These are phyloP conservation scores for Mortierella antarctica DNA, from an alignment of 192 early-diverging fungal genomes.

Conservation along the genomic window DNA sequence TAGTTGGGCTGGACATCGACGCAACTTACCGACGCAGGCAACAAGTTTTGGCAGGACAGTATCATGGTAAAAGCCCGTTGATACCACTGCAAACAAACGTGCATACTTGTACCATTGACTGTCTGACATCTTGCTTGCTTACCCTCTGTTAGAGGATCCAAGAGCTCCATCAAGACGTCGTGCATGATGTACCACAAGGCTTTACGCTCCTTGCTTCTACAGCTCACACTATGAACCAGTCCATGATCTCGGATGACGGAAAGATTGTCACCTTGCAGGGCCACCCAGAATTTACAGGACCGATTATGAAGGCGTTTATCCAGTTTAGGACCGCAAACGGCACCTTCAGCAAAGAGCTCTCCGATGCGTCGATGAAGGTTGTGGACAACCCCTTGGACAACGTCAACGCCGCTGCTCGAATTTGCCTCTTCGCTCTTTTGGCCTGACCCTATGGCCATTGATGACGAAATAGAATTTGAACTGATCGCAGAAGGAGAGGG, in stretches of 20 bases:
- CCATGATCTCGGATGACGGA: constrained; percentile 65
- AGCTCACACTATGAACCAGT: constrained; percentile 66
- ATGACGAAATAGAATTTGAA: constrained; percentile 7
- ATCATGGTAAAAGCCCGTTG: constrained; percentile 17
- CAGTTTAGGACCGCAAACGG: constrained; percentile 40
- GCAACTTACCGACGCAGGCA: constrained; percentile 51
- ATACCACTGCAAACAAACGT: neutral
- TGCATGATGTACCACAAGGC: constrained; percentile 66
- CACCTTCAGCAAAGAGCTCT: constrained; percentile 45
- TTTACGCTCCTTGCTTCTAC: constrained; percentile 70
- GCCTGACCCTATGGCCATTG: neutral
- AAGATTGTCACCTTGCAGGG: constrained; percentile 74
- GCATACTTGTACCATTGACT: neutral
- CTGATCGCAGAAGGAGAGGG: neutral
- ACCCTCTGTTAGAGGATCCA: constrained; percentile 56
- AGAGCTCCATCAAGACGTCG: constrained; percentile 78
- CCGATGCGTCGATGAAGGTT: constrained; percentile 18
- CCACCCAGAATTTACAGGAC: constrained; percentile 74
- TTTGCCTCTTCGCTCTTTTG: constrained; percentile 10
- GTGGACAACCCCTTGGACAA: constrained; percentile 34
- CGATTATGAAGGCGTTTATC: constrained; percentile 55
- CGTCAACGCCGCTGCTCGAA: constrained; percentile 26
- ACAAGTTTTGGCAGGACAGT: constrained; percentile 36
- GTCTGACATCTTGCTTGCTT: neutral
- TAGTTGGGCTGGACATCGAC: constrained; percentile 59